Conservation (phyloP, 495 filamentous ascomycete genomes). For the Aspergillus indologenus region DNA sequence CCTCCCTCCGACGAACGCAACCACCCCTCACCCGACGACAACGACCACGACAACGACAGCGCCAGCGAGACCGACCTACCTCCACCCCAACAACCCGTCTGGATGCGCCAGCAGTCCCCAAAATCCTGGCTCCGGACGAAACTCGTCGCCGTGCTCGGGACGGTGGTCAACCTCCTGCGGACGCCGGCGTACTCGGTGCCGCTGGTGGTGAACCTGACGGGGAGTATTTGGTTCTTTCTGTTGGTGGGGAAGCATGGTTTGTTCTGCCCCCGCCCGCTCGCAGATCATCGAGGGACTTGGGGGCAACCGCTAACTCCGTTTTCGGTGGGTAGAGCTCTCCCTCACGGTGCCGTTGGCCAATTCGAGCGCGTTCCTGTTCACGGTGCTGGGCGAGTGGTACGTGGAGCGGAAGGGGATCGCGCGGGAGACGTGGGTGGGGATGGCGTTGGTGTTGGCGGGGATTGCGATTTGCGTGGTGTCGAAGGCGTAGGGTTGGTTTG, state of each 20-base stretch:
- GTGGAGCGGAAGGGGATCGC: slow-evolving; percentile 86
- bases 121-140: slow-evolving; percentile 52
- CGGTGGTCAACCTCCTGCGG: slow-evolving; percentile 70
- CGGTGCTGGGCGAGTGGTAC: slow-evolving; percentile 92
- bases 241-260: slow-evolving; percentile 87
- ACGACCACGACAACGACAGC: slow-evolving; percentile 1
- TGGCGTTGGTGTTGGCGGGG: slow-evolving; percentile 74
- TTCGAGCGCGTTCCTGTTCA: slow-evolving; percentile 90
- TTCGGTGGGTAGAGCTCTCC: slow-evolving; percentile 64
- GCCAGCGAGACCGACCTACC: slow-evolving; percentile 24
- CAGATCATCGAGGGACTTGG: no score
- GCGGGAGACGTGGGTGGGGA: slow-evolving; percentile 85
- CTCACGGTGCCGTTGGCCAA: slow-evolving; percentile 94
- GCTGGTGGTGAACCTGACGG: slow-evolving; percentile 84
- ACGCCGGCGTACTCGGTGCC: slow-evolving; percentile 84
- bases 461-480: slow-evolving; percentile 83
- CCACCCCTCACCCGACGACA: neutral
- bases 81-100: slow-evolving; percentile 22
- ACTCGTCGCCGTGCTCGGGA: slow-evolving; percentile 59
- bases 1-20: neutral
- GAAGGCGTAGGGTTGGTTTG: slow-evolving; percentile 31
- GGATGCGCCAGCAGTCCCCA: slow-evolving; percentile 18
- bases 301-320: neutral
- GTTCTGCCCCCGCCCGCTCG: slow-evolving; percentile 35
- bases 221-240: slow-evolving; percentile 96